phyloP scores from a whole-genome alignment of 1,284 basidiomycete genomes.

The Athelia sp. region DNA sequence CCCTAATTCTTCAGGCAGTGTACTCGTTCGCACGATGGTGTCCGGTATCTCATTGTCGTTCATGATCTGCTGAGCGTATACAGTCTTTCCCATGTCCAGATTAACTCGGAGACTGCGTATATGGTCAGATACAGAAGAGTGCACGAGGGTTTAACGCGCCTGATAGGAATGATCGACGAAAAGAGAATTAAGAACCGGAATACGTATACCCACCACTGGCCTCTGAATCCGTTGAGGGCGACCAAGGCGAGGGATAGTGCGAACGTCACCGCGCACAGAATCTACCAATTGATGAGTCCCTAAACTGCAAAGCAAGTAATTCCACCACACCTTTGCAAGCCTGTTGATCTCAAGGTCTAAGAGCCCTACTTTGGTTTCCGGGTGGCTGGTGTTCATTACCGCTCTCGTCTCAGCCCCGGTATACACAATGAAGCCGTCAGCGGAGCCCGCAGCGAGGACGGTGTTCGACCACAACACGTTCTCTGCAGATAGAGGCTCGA shows the following conservation, averaged over 20 bases:
- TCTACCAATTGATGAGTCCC: constrained; percentile 40
- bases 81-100: constrained; percentile 99
- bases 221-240: constrained; percentile 94
- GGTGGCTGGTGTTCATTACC: constrained; percentile 99
- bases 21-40: constrained; percentile 95
- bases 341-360: constrained; percentile 94
- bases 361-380: constrained; percentile 91
- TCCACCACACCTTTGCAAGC: constrained; percentile 77
- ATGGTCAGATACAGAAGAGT: background rate
- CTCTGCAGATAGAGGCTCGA: constrained; percentile 85
- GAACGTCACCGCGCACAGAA: constrained; percentile 92
- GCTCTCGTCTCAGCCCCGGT: constrained; percentile 94
- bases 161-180: constrained; percentile 98
- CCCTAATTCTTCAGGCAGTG: constrained; percentile 95
- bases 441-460: constrained; percentile 92
- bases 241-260: constrained; percentile 88
- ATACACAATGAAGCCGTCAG: constrained; percentile 90
- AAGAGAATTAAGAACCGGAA: constrained; percentile 97
- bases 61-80: constrained; percentile 95
- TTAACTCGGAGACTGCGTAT: constrained; percentile 86
- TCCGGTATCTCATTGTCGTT: constrained; percentile 88
- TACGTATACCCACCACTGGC: constrained; percentile 94
- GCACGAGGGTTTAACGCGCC: constrained; percentile 44
- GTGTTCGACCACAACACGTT: constrained; percentile 98
- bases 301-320: background rate